Evolutionary conservation across 2,329 filamentous ascomycete species (phyloP).

Genomic region (Penicillium sp.): DNA sequence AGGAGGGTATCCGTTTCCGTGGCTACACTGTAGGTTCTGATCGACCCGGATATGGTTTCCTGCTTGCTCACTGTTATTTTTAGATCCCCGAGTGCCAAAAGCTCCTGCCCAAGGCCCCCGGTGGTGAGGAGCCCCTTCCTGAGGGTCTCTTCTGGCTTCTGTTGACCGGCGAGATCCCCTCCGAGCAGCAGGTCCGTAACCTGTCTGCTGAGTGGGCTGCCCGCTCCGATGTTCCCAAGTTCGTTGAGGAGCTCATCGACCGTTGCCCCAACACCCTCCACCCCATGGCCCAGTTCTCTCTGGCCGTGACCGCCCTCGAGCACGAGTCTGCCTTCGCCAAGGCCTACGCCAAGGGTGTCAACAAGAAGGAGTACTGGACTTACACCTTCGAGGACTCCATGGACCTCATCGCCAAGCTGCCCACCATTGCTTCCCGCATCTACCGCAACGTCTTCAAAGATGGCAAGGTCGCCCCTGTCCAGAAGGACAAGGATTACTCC

Average conservation of each 20-base stretch:
- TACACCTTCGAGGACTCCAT: conserved; percentile 99
- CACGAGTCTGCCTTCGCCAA: conserved; percentile 97
- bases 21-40: conserved; percentile 72
- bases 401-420: conserved; percentile 99
- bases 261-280: conserved; percentile 98
- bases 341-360: conserved; percentile 97
- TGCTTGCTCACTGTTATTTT: conserved; percentile 20
- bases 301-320: conserved; percentile 97
- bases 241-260: conserved; percentile 99
- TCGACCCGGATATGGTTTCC: background rate
- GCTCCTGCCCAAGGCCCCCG: conserved; percentile 92
- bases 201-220: conserved; percentile 99
- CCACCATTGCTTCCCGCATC: conserved; percentile 95
- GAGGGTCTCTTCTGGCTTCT: conserved; percentile 99
- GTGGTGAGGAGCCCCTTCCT: conserved; percentile 93
- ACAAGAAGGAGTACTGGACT: conserved; percentile 99
- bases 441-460: conserved; percentile 99
- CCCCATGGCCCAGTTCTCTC: conserved; percentile 99
- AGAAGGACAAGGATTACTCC: conserved; percentile 99
- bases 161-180: conserved; percentile 94
- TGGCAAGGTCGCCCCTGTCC: conserved; percentile 90
- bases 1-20: conserved; percentile 99
- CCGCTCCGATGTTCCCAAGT: conserved; percentile 94
- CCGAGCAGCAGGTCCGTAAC: conserved; percentile 96
- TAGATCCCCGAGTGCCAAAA: conserved; percentile 97